Evolutionary conservation across 192 early-diverging fungal species (phyloP), one percentile per base, ranked within the genome.

Genomic region (Diversispora epigaea): DNA sequence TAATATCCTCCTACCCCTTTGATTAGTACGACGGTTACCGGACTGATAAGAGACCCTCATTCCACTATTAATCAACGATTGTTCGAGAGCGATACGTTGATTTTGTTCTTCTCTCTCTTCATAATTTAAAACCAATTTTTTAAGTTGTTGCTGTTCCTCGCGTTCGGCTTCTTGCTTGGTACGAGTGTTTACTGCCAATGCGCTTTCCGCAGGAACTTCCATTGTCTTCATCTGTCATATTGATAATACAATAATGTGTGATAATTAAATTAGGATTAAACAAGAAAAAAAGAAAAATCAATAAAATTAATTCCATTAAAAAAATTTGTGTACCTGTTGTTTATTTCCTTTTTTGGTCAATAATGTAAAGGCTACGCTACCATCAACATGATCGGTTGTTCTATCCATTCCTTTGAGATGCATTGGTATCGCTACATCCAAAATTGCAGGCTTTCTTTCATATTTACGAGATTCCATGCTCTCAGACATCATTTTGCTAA

Each of bases 351-450:
- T 90, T 80, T 93, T 94, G 6, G 93, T 93, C 54, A 96, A 78
- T 4, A 95, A 79, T 3, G 90, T 91, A 75, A 95, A 96, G 4
- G 90, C 80, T 60, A 95, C 91, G 54, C 86, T 84, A 32, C 85
- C 84, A 43, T 78, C 76, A 44, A 86, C 79, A 9, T 43, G 54
- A 6, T 71, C 44, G 17, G 60, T 41, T 1, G 69, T 47, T n/a
- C 79, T 79, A 1, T 83, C 79, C 32, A 66, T 68, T 49, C 82
- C 76, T 62, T 80, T 80, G 76, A 77, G 45, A 50, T 88, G 82
- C 79, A 93, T 88, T 21, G 97, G 97, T 61, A 99, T 92, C 10
- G 95, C 87, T 19, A 94, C 92, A 80, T 99, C 97, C 54, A 99
- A 89, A 63, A 89, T 89, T 2, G 87, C 76, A 6, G 86, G 73